Conservation (phyloP, 176 grass and related monocot species). For the Chloris gayana region DNA sequence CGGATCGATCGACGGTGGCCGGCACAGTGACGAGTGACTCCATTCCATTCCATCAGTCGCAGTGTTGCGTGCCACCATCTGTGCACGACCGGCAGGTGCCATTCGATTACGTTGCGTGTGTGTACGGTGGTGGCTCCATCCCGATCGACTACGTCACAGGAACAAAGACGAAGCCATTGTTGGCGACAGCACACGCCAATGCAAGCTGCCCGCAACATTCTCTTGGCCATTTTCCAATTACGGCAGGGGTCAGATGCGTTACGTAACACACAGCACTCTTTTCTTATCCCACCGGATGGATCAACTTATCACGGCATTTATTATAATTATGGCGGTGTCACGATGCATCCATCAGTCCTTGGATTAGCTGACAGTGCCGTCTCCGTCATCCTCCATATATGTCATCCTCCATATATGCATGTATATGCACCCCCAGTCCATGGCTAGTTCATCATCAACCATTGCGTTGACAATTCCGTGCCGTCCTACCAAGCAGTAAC, state of each 20-base stretch:
- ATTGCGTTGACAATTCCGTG: background rate
- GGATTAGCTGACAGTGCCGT: background rate
- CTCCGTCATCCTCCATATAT: constrained; percentile 27
- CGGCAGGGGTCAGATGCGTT: background rate
- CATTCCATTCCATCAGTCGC: background rate
- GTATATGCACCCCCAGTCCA: too few species aligned
- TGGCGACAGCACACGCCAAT: background rate
- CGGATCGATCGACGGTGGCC: background rate
- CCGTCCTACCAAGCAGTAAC: constrained; percentile 4
- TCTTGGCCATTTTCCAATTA: background rate
- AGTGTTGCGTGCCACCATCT: background rate
- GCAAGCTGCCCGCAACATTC: background rate
- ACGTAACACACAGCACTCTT: background rate
- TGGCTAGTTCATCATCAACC: background rate
- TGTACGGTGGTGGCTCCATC: too few species aligned
- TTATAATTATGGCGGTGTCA: too few species aligned
- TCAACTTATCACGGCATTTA: background rate
- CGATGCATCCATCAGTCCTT: background rate
- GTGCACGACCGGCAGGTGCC: background rate
- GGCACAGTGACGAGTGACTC: background rate
- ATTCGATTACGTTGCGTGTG: background rate
- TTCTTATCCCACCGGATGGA: background rate
- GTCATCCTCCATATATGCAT: constrained; percentile 22
- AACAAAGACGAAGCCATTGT: background rate
- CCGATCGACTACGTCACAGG: background rate